Conservation (phyloP, 352 stramenopile genomes). For the Thalassiosira exigua region DNA sequence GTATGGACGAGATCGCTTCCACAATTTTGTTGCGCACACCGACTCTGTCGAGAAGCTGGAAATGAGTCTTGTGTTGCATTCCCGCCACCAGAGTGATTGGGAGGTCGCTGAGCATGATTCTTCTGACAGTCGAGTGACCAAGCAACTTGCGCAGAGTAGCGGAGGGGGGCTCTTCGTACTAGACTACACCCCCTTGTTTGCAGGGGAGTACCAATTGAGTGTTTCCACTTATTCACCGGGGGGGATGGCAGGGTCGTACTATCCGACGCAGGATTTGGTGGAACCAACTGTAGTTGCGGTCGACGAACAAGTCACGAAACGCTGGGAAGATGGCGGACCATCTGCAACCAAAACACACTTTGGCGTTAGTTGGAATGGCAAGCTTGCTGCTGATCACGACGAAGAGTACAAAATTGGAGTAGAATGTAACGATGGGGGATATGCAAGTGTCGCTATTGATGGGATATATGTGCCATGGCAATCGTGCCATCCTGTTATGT, state of each 20-base stretch:
- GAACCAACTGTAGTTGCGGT: conserved; percentile 22
- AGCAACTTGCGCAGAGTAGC: conserved; percentile 19
- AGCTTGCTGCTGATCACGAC: conserved; percentile 35
- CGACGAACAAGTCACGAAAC: conserved; percentile 22
- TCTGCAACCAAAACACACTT: conserved; percentile 13
- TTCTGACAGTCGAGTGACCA: conserved; percentile 7
- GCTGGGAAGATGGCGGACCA: conserved; percentile 1
- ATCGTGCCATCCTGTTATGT: conserved; percentile 32
- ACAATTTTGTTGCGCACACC: conserved; percentile 31
- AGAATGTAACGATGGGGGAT: conserved; percentile 36
- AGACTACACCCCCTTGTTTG: conserved; percentile 20
- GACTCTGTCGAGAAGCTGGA: conserved; percentile 42
- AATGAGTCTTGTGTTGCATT: conserved; percentile 17
- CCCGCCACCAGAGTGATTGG: conserved; percentile 16
- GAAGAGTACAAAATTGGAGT: conserved; percentile 48
- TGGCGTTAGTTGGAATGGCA: conserved; percentile 41
- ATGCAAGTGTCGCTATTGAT: conserved; percentile 34
- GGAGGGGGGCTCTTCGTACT: conserved; percentile 31
- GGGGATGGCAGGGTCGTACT: conserved; percentile 24
- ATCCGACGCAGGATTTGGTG: conserved; percentile 36
- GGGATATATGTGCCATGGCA: conserved; percentile 31
- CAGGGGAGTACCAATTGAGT: conserved; percentile 36
- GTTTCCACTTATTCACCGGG: conserved; percentile 20
- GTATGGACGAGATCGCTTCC: conserved; percentile 25
- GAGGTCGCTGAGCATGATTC: conserved; percentile 18